These are phyloP conservation scores for Craspedostauros australis DNA, from an alignment of 108 stramenopile species.

Conservation along the genomic window DNA sequence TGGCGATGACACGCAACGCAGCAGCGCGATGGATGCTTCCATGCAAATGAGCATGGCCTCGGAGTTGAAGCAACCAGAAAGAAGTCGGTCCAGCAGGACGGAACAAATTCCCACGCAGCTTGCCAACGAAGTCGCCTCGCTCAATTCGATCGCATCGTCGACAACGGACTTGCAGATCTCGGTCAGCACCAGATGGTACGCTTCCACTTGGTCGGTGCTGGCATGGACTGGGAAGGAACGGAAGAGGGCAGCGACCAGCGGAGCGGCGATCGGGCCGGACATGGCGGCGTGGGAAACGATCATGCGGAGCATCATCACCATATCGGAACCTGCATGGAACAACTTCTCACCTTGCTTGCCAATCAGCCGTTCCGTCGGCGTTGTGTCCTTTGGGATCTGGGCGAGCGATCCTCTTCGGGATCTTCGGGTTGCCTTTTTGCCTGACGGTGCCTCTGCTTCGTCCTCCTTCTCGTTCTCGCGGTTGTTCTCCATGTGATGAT, in stretches of 20 bases:
- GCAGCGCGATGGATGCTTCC: slow-evolving; percentile 36
- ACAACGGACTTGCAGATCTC: slow-evolving; percentile 62
- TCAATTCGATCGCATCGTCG: slow-evolving; percentile 69
- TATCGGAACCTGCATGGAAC: slow-evolving; percentile 46
- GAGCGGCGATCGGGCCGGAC: slow-evolving; percentile 62
- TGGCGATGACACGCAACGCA: slow-evolving; percentile 50
- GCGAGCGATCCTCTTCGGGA: slow-evolving; percentile 25
- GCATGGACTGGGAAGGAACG: slow-evolving; percentile 78
- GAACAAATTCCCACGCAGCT: slow-evolving; percentile 74
- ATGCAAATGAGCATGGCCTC: slow-evolving; percentile 59
- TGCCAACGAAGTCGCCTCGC: slow-evolving; percentile 64
- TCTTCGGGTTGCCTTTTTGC: not conserved
- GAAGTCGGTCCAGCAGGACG: slow-evolving; percentile 67
- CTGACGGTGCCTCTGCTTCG: not conserved
- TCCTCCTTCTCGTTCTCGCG: slow-evolving; percentile 5
- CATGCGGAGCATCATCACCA: slow-evolving; percentile 68
- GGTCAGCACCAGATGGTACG: slow-evolving; percentile 71
- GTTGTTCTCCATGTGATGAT: slow-evolving; percentile 5
- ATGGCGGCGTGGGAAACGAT: slow-evolving; percentile 62
- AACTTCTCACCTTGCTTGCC: slow-evolving; percentile 35
- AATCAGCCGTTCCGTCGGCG: slow-evolving; percentile 56
- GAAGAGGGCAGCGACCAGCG: slow-evolving; percentile 62
- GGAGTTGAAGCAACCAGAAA: slow-evolving; percentile 72
- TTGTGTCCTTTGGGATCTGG: slow-evolving; percentile 17
- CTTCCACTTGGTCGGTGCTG: slow-evolving; percentile 71